These are phyloP conservation scores for Silene vulgaris DNA, from an alignment of 179 eudicot genomes.

Conservation along the genomic window DNA sequence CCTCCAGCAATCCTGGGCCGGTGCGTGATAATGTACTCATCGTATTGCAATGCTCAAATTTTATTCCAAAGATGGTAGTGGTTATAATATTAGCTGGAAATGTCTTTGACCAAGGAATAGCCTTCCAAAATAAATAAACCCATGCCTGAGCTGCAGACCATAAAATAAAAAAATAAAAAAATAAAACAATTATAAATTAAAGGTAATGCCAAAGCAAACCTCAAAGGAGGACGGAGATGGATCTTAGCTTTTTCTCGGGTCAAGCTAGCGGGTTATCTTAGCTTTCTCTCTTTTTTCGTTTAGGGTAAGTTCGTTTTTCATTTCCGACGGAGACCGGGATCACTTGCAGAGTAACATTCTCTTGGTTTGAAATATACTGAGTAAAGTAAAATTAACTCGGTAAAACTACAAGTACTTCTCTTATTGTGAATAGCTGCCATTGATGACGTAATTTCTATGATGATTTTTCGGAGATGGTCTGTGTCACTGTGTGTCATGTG, in stretches of 20 bases:
- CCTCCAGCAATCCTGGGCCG: slow-evolving; percentile 78
- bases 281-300: too few relatives aligned
- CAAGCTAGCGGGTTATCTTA: not conserved
- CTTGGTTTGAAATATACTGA: too few relatives aligned
- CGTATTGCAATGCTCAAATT: slow-evolving; percentile 36
- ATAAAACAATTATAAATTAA: not conserved
- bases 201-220: not conserved
- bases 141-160: not conserved
- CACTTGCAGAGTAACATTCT: not conserved
- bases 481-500: not conserved
- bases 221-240: not conserved
- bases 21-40: slow-evolving; percentile 77
- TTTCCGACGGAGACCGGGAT: not conserved
- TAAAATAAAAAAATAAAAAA: not conserved
- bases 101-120: slow-evolving; percentile 8
- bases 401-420: not conserved
- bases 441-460: too few relatives aligned
- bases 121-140: slow-evolving; percentile 5
- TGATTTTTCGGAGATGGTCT: too few relatives aligned
- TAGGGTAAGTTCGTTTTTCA: not conserved
- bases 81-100: slow-evolving; percentile 14
- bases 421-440: too few relatives aligned
- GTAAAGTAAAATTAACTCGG: not conserved
- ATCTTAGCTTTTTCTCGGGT: too few relatives aligned
- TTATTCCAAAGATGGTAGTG: slow-evolving; percentile 27